Conservation (phyloP, 345 rosid species). For the Syzygium grande region DNA sequence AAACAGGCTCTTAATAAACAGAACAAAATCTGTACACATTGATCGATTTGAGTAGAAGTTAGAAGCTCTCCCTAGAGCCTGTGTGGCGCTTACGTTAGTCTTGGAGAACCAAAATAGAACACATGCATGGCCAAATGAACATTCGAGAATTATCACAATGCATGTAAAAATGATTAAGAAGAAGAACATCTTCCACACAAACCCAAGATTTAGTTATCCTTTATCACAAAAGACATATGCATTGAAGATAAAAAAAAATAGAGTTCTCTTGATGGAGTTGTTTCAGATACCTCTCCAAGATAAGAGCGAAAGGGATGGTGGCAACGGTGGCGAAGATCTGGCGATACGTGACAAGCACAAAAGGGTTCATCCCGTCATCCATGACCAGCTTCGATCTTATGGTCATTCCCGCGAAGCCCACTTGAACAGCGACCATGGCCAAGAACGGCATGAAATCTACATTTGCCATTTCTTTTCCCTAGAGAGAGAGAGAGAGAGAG, state of each 20-base stretch:
- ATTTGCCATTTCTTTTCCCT: background rate
- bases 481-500: background rate
- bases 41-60: background rate
- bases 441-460: constrained; percentile 37
- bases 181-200: background rate
- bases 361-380: constrained; percentile 83
- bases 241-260: background rate
- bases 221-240: background rate
- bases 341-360: constrained; percentile 68
- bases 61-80: background rate
- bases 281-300: constrained; percentile 55
- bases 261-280: background rate
- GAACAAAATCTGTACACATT: background rate
- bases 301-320: constrained; percentile 59
- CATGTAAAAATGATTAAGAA: background rate
- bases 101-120: background rate
- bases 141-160: background rate
- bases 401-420: constrained; percentile 81
- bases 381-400: constrained; percentile 78
- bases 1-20: background rate
- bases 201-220: background rate
- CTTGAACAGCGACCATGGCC: constrained; percentile 66
- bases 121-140: background rate
- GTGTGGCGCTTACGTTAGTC: background rate
- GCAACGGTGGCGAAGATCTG: constrained; percentile 74